A percentile compares a stretch with the other conserved stretches of the same genome.
These are phyloP conservation scores for Amanita fuliginea DNA, from an alignment of 768 basidiomycete genomes.

Conservation along the genomic window DNA sequence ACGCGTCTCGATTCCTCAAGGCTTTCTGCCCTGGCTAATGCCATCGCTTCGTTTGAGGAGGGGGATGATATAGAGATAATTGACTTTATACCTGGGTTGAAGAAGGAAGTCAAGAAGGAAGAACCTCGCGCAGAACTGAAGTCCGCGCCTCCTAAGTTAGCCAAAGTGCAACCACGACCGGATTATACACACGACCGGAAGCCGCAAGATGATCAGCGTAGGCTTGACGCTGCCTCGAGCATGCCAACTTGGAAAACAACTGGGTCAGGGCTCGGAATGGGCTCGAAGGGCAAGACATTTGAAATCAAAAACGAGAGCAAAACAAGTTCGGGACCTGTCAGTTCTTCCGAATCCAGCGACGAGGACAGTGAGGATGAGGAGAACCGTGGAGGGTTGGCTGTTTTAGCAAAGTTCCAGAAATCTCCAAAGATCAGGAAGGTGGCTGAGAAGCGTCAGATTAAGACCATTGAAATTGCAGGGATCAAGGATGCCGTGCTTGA, in stretches of 20 bases:
- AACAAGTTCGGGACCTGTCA: neutral
- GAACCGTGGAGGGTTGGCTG: constrained; percentile 33
- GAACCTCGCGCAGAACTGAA: neutral
- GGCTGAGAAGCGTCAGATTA: constrained; percentile 50
- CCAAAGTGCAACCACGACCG: neutral
- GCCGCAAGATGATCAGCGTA: constrained; percentile 14
- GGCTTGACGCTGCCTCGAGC: constrained; percentile 2
- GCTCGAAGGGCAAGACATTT: constrained; percentile 1
- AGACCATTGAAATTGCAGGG: constrained; percentile 45
- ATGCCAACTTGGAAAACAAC: constrained; percentile 8
- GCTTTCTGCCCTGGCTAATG: constrained; percentile 53
- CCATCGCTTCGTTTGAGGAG: constrained; percentile 51
- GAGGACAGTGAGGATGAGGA: constrained; percentile 39
- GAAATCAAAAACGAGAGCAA: constrained; percentile 5
- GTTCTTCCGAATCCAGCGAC: constrained; percentile 31
- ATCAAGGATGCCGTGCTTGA: constrained; percentile 29
- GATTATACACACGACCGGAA: constrained; percentile 7
- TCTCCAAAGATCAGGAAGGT: constrained; percentile 49
- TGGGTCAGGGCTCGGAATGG: neutral
- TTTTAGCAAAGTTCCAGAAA: constrained; percentile 48
- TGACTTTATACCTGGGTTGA: neutral
- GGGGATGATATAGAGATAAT: constrained; percentile 44
- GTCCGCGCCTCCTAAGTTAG: neutral
- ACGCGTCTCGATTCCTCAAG: constrained; percentile 49
- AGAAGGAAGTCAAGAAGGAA: constrained; percentile 4